Percentiles rank a stretch among this genome's conserved stretches.
Conservation (phyloP, 225 moss, liverwort and hornwort genomes). For the Neckera pumila region DNA sequence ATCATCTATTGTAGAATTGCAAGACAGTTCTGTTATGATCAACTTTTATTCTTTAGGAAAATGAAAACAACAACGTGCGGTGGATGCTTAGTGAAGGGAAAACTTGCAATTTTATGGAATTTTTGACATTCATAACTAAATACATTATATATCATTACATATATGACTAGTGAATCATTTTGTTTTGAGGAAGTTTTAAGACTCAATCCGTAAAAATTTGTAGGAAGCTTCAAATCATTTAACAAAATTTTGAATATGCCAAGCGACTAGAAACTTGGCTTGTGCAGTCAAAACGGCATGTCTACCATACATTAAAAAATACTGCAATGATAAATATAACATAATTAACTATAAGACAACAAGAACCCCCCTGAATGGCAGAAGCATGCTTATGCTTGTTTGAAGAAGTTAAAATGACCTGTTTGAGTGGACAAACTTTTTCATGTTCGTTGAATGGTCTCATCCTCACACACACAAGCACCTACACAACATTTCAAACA, state of each 20-base stretch:
- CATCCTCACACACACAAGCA: slow-evolving; percentile 34
- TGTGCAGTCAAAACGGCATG: background rate
- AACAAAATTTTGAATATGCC: background rate
- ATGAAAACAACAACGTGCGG: background rate
- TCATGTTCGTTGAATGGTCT: slow-evolving; percentile 42
- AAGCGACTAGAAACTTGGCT: background rate
- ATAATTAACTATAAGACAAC: background rate
- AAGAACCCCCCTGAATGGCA: background rate
- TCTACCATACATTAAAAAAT: background rate
- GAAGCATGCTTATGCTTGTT: background rate
- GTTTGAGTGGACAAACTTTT: slow-evolving; percentile 35
- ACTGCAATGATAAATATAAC: background rate
- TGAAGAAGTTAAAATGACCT: slow-evolving; percentile 7
- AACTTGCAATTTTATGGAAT: background rate
- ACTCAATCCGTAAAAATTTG: background rate
- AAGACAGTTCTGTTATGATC: background rate
- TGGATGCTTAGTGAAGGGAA: background rate
- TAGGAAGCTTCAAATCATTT: background rate
- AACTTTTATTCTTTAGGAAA: background rate
- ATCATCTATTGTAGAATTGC: background rate
- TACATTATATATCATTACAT: background rate
- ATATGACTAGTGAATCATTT: background rate
- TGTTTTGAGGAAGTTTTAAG: background rate
- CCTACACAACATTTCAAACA: slow-evolving; percentile 1
- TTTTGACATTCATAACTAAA: background rate